Conservation (phyloP, 768 basidiomycete species). For the Tricholoma matsutake region DNA sequence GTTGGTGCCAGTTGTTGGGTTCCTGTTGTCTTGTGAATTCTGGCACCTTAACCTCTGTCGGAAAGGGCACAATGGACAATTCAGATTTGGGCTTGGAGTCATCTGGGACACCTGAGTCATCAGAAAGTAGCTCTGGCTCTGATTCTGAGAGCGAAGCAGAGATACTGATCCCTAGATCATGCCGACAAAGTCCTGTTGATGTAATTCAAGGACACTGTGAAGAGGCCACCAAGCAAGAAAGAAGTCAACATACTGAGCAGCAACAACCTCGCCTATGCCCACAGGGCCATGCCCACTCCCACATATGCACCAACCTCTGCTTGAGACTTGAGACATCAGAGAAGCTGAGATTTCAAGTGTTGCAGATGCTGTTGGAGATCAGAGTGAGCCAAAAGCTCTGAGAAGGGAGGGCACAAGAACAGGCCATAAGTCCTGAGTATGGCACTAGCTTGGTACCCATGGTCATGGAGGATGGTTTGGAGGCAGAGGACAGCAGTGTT, state of each 20-base stretch:
- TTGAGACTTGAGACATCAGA: neutral
- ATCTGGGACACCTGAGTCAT: too few relatives aligned
- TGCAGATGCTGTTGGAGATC: neutral
- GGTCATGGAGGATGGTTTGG: neutral
- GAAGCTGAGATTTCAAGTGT: neutral
- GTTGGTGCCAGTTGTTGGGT: neutral
- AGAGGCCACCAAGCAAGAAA: neutral
- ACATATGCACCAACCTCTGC: neutral
- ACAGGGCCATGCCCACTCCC: neutral
- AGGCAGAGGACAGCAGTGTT: neutral
- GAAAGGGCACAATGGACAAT: neutral
- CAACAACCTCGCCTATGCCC: neutral
- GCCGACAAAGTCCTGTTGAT: constrained; percentile 1
- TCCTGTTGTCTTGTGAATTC: too few relatives aligned
- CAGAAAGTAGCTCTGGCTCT: too few relatives aligned
- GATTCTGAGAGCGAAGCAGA: too few relatives aligned
- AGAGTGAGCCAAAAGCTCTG: neutral
- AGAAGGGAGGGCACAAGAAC: neutral
- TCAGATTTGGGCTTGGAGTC: neutral
- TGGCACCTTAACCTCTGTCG: too few relatives aligned
- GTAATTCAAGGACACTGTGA: constrained; percentile 1
- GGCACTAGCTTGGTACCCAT: neutral
- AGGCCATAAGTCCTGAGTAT: neutral
- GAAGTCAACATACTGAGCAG: neutral
- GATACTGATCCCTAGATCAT: constrained; percentile 2